These are phyloP conservation scores for Lepidopterella palustris DNA, from an alignment of 495 filamentous ascomycete genomes.

Conservation along the genomic window DNA sequence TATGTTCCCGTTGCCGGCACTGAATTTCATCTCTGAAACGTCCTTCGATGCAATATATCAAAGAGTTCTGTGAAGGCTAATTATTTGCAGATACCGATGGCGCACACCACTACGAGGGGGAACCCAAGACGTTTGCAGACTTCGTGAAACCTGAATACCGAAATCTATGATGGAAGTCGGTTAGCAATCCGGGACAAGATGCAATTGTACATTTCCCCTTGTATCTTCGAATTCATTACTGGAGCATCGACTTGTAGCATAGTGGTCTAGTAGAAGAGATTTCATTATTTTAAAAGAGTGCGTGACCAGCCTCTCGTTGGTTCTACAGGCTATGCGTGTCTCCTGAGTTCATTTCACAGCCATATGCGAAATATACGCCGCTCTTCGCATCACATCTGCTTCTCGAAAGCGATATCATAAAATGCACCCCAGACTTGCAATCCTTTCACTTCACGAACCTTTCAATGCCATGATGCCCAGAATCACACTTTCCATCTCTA, in stretches of 20 bases:
- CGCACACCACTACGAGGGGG: conserved; percentile 46
- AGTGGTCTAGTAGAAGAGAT: conserved; percentile 6
- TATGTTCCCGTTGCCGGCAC: conserved; percentile 43
- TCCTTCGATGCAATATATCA: not conserved
- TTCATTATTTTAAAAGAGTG: no score
- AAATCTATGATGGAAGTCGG: conserved; percentile 40
- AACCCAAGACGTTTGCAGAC: conserved; percentile 90
- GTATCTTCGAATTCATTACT: not conserved
- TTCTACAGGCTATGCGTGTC: no score
- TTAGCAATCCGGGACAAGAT: conserved; percentile 12
- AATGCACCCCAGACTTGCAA: no score
- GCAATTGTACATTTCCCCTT: conserved; percentile 8
- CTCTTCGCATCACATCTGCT: no score
- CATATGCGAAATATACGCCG: no score
- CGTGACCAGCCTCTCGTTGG: no score
- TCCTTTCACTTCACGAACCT: conserved; percentile 39
- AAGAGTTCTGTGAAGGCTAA: not conserved
- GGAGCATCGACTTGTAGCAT: conserved; percentile 21
- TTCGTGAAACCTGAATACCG: conserved; percentile 88
- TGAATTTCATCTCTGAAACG: not conserved
- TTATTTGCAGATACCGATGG: conserved; percentile 17
- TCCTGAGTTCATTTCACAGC: no score
- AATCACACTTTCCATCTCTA: conserved; percentile 35
- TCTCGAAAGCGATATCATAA: no score
- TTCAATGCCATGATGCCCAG: conserved; percentile 38